Evolutionary conservation across 1,139 yeast genomes (phyloP).

Genomic region (Taphrina sp.): DNA sequence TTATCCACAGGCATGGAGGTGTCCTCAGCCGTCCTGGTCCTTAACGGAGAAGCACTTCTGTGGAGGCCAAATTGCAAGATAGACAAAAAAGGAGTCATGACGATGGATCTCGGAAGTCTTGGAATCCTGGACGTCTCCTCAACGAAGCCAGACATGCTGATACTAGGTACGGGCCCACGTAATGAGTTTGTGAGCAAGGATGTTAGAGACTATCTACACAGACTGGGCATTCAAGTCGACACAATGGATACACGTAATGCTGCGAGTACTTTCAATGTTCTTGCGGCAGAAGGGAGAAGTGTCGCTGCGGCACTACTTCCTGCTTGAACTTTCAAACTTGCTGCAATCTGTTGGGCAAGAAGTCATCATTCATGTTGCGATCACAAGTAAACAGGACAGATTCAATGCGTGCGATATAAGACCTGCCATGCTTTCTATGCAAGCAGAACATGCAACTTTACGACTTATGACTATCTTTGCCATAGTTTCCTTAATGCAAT

Average conservation of each 20-base stretch:
- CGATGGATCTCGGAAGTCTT: slow-evolving; percentile 15
- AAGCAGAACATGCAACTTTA: too few relatives aligned
- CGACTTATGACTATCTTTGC: too few relatives aligned
- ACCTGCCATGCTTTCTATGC: too few relatives aligned
- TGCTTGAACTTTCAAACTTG: too few relatives aligned
- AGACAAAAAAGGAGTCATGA: slow-evolving; percentile 25
- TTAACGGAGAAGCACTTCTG: slow-evolving; percentile 24
- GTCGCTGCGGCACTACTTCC: slow-evolving; percentile 27
- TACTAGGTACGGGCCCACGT: slow-evolving; percentile 29
- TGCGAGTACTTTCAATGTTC: slow-evolving; percentile 31
- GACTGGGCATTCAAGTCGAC: slow-evolving; percentile 26
- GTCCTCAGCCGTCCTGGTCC: slow-evolving; percentile 21
- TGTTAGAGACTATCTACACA: slow-evolving; percentile 16
- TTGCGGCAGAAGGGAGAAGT: slow-evolving; percentile 29
- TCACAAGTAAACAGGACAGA: too few relatives aligned
- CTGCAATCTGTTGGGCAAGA: too few relatives aligned
- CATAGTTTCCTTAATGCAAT: too few relatives aligned
- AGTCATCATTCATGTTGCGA: too few relatives aligned
- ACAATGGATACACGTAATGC: slow-evolving; percentile 32
- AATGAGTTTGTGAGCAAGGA: slow-evolving; percentile 25
- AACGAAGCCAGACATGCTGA: slow-evolving; percentile 31
- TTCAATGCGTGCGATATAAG: too few relatives aligned
- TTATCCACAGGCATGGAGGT: slow-evolving; percentile 31
- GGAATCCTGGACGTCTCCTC: slow-evolving; percentile 26
- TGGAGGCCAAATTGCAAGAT: slow-evolving; percentile 24